phyloP scores from a whole-genome alignment of 345 rosid species.

The Aquilaria malaccensis region DNA sequence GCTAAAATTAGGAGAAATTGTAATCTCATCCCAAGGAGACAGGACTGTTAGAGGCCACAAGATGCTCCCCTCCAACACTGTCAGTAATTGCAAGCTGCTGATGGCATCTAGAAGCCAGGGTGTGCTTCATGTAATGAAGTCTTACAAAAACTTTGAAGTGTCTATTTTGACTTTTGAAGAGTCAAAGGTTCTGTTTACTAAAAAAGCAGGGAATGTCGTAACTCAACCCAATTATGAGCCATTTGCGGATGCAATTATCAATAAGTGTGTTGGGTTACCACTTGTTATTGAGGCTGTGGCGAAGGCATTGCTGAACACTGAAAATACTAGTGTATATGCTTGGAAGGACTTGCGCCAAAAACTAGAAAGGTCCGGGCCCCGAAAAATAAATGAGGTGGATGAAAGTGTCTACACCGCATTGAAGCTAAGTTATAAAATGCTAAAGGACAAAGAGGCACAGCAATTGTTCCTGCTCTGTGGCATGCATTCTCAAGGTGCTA shows the following conservation, averaged over 20 bases:
- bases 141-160: neutral
- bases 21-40: neutral
- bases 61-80: no score
- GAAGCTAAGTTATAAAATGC: neutral
- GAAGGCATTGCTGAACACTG: constrained; percentile 1
- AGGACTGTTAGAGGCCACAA: no score
- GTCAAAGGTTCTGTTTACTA: constrained; percentile 12
- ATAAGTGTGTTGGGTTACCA: constrained; percentile 25
- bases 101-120: neutral
- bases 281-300: constrained; percentile 10
- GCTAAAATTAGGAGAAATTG: neutral
- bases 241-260: neutral
- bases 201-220: neutral
- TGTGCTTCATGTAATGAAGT: neutral
- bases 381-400: neutral
- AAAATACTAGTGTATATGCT: neutral
- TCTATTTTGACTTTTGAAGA: constrained; percentile 7
- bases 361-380: neutral
- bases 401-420: neutral
- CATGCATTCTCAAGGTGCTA: neutral
- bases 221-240: neutral
- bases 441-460: neutral
- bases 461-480: neutral
- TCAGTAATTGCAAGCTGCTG: constrained; percentile 7
- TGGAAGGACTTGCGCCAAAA: constrained; percentile 2